Percentiles rank a stretch among this genome's conserved stretches.
phyloP scores from a whole-genome alignment of 1,284 basidiomycete species.

The Naganishia albida region DNA sequence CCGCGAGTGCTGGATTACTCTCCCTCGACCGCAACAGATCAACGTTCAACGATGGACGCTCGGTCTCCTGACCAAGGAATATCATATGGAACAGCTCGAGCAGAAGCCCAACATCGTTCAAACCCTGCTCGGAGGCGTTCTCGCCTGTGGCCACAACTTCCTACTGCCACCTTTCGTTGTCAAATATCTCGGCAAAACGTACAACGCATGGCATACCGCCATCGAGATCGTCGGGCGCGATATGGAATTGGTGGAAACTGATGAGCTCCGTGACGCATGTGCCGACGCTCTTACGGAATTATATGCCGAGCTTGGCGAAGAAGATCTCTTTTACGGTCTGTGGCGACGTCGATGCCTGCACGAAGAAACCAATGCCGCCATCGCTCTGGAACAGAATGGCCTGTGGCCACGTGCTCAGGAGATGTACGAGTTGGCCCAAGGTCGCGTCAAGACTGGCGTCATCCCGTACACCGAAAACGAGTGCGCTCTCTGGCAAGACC shows the following conservation, averaged over 20 bases:
- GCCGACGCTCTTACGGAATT: constrained; percentile 91
- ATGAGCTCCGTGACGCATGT: constrained; percentile 85
- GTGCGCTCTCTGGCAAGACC: constrained; percentile 98
- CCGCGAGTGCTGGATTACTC: constrained; percentile 81
- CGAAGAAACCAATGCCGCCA: constrained; percentile 85
- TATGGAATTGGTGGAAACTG: constrained; percentile 68
- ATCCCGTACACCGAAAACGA: constrained; percentile 94
- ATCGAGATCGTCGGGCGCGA: constrained; percentile 85
- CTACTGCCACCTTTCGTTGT: constrained; percentile 90
- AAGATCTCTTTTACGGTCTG: constrained; percentile 96
- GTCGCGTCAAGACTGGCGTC: constrained; percentile 75
- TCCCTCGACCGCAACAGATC: constrained; percentile 81
- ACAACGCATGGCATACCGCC: constrained; percentile 89
- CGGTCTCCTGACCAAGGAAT: constrained; percentile 87
- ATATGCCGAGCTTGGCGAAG: constrained; percentile 93
- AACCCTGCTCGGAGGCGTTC: constrained; percentile 80
- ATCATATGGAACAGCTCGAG: constrained; percentile 84
- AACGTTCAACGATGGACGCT: constrained; percentile 90
- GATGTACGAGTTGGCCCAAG: constrained; percentile 89
- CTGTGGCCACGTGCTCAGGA: constrained; percentile 93
- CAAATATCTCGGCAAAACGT: constrained; percentile 96
- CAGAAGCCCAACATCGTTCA: constrained; percentile 94
- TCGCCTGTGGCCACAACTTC: constrained; percentile 81
- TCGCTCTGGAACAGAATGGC: constrained; percentile 95
- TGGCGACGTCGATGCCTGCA: constrained; percentile 89